These are phyloP conservation scores for Coccomyxa subellipsoidea DNA, from an alignment of 163 green algal genomes.

Conservation along the genomic window DNA sequence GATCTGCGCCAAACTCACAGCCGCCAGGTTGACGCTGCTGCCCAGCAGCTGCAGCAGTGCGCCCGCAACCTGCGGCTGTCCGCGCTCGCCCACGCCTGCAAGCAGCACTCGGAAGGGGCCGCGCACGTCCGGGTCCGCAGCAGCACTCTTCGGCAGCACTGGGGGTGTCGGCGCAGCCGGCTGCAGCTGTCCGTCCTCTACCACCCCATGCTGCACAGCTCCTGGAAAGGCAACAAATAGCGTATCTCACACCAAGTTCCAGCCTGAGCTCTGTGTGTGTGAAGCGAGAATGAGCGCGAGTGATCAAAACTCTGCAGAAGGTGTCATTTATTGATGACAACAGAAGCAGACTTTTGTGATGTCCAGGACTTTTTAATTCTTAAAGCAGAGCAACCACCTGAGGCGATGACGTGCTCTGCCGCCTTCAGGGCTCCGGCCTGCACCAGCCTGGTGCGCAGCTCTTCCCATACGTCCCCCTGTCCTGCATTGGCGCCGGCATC, in stretches of 20 bases:
- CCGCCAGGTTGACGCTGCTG: constrained; percentile 19
- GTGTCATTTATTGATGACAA: too few relatives aligned
- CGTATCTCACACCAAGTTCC: neutral
- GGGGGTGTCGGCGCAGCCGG: neutral
- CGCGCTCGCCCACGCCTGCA: constrained; percentile 26
- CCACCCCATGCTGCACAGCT: neutral
- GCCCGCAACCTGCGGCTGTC: constrained; percentile 29
- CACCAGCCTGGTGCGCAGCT: neutral
- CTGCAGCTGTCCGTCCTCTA: neutral
- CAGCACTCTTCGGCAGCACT: neutral
- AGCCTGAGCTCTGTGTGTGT: neutral
- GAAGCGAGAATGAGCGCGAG: too few relatives aligned
- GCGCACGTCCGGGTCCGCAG: neutral
- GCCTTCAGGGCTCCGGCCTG: neutral
- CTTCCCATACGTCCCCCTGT: neutral
- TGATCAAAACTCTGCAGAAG: too few relatives aligned
- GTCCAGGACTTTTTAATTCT: neutral
- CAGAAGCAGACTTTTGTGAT: too few relatives aligned
- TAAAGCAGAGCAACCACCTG: neutral
- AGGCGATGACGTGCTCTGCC: neutral
- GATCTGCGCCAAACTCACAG: constrained; percentile 37
- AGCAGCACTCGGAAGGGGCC: constrained; percentile 32
- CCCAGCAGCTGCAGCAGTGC: constrained; percentile 36
- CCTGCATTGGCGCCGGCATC: neutral
- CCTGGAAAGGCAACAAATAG: neutral